A percentile compares a stretch with the other conserved stretches of the same genome.
Conservation (phyloP, 2,329 filamentous ascomycete genomes). For the Trichoderma simmonsii region DNA sequence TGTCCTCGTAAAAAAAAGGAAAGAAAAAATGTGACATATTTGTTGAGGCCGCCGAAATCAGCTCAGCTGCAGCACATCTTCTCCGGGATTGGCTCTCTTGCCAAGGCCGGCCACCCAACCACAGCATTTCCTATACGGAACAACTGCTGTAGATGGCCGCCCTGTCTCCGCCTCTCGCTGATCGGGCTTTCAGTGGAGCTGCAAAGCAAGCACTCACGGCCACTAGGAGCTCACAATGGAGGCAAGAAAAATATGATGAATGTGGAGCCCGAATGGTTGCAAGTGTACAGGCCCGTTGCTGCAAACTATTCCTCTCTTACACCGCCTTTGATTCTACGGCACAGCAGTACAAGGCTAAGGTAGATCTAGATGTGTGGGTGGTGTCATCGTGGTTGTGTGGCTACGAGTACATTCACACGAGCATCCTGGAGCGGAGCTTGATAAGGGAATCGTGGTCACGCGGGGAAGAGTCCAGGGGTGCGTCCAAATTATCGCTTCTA, state of each 20-base stretch:
- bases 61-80: neutral
- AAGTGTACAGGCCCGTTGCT: neutral
- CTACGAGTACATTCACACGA: neutral
- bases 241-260: neutral
- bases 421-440: conserved; percentile 4
- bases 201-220: neutral
- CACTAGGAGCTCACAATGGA: neutral
- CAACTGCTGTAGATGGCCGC: neutral
- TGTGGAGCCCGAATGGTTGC: neutral
- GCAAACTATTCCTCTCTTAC: neutral
- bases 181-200: neutral
- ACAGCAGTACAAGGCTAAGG: neutral
- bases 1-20: neutral
- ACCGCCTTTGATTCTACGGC: neutral
- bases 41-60: neutral
- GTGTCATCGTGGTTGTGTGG: conserved; percentile 6
- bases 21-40: neutral
- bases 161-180: neutral
- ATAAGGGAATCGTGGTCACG: conserved; percentile 13
- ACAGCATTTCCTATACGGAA: neutral
- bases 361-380: neutral
- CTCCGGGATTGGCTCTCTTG: neutral
- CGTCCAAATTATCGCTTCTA: conserved; percentile 1
- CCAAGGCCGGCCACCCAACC: neutral
- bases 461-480: conserved; percentile 3